Base-by-base conservation (phyloP, 495 filamentous ascomycete species). In the Aspergillus ostianus region DNA sequence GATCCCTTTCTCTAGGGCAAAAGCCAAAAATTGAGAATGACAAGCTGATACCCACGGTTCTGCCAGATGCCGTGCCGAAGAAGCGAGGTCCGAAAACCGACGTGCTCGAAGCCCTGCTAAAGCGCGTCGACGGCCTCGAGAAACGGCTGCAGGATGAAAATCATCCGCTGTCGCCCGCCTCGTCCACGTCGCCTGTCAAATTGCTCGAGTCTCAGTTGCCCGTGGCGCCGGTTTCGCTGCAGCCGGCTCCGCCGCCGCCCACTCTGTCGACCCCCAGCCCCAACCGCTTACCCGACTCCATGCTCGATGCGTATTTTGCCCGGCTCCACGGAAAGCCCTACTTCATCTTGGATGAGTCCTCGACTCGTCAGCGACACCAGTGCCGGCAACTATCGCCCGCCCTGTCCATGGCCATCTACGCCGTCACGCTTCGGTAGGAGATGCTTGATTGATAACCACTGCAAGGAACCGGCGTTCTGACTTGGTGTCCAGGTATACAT, bases 1-100 rank as follows among this genome's bases (percentile, higher is more conserved):
- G 46, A 19, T 17, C 51, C 49, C 47, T 51, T 20, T 18, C 56
- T 50, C 52, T 1, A 36, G 10, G 10, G 21, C 44, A 50, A 18
- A 26, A 26, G 23, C 23, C 23, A 26, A 26, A 26, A 32, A 49
- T 51, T 26, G 47, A 20, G n/a, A 21, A 10, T 17, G 3, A 17
- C 47, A 21, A 26, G 8, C 17, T 32, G 1, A n/a, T 19, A 32
- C 19, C 9, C 20, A 19, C 8, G 1, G 9, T 41, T 51, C 10
- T 10, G 49, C n/a, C 64, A 94, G 90, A 95, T 76, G 91, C 91
- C 21, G 83, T 93, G 18, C 91, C 91, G 3, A 93, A 93, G 77
- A 95, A 95, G 68, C 78, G 91, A 59, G 91, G 91, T 4, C 91
- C 91, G 1, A 95, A 95, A 70, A 93, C 90, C 19, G 91, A 95